Conservation (phyloP, 495 filamentous ascomycete genomes). For the Tricharina praecox region DNA sequence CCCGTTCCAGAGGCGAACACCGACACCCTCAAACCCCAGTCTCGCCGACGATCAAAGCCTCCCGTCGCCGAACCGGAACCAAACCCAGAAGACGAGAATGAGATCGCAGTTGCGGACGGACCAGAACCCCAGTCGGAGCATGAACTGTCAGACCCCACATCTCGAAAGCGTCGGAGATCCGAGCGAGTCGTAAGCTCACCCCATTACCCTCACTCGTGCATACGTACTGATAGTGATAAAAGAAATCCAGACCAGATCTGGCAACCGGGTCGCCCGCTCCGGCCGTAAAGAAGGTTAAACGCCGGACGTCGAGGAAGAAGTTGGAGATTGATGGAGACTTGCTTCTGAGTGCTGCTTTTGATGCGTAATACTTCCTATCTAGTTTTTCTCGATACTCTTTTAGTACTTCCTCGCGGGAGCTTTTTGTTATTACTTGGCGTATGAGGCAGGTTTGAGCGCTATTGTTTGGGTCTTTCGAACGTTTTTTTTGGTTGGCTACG, state of each 20-base stretch:
- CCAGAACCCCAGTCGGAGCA: not conserved
- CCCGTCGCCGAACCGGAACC: too few relatives aligned
- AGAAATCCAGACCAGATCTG: not conserved
- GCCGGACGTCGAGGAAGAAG: not conserved
- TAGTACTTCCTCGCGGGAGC: too few relatives aligned
- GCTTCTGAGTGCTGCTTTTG: not conserved
- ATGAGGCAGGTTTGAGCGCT: too few relatives aligned
- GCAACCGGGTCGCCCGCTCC: not conserved
- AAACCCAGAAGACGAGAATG: not conserved
- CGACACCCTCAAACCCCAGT: too few relatives aligned
- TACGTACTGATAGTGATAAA: not conserved
- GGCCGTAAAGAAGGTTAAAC: not conserved
- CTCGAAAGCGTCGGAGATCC: not conserved
- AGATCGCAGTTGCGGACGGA: not conserved
- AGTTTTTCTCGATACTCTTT: not conserved
- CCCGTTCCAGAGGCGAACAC: too few relatives aligned
- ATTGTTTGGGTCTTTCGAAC: too few relatives aligned
- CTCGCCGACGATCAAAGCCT: too few relatives aligned
- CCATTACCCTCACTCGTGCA: not conserved
- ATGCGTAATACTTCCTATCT: not conserved
- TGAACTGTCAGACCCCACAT: not conserved
- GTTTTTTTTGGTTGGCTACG: too few relatives aligned
- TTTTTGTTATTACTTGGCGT: too few relatives aligned
- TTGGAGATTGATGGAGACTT: not conserved
- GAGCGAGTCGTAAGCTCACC: not conserved